Base-by-base conservation (phyloP, 805 yeast genomes). In the Metschnikowia corniflorae region DNA sequence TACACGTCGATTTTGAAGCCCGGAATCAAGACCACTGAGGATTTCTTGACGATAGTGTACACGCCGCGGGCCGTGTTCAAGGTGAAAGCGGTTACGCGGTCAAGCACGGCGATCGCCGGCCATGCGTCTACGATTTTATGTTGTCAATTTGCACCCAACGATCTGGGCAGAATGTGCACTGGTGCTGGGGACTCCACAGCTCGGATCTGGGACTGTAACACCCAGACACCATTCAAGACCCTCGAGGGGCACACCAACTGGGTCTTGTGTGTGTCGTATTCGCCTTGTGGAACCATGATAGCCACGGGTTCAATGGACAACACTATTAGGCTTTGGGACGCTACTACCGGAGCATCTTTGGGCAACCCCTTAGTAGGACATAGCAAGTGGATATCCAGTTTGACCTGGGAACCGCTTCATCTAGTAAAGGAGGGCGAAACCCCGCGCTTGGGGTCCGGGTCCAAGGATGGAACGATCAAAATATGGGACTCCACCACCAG, bases 121-220 rank as follows among this genome's bases (percentile, higher is more conserved):
- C 98, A 93, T 57, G 96, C 96, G 1, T 78, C 95, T 2, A 93
- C 97, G 0, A 86, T 93, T 43, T 67, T 93, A 46, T 86, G 96
- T 42, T 83, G 93, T 27, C 89, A 85, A 44, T 93, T 93, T 71
- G 94, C 98, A 2, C 98, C 98, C 20, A 73, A 84, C 53, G 81
- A 89, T 13, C 77, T 91, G 13, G 73, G 89, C 2, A 70, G 86
- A 49, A 79, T 89, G 82, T 93, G 86, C 26, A 84, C 97, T 0
- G 98, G 98, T 24, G 86, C 96, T 5, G 98, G 98, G 29, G 98
- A 93, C 61, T 77, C 82, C 24, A 89, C 97, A 7, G 97, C 97
- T 2, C 72, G 97, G 56, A 76, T 91, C 31, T 93, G 98, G 98
- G 97, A 89, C 62, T 85, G 96, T 60, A 82, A 87, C 51, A 89